A percentile compares a stretch with the other conserved stretches of the same genome.
Evolutionary conservation across 2,329 filamentous ascomycete species (phyloP).

Genomic region (Colletotrichum lentis): DNA sequence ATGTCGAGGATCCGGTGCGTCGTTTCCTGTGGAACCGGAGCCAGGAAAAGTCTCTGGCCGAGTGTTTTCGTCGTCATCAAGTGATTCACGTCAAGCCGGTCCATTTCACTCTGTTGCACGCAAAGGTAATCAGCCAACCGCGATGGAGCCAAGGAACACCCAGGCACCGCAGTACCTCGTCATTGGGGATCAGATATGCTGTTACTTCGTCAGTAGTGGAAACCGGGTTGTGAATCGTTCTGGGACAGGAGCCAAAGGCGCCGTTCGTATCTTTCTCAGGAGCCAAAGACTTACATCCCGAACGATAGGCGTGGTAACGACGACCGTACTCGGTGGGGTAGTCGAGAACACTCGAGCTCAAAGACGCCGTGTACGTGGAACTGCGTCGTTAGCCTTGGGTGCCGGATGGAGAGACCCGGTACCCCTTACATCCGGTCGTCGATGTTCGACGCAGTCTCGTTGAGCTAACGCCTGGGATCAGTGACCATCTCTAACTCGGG

Average conservation of each 20-base stretch:
- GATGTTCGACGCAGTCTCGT: background rate
- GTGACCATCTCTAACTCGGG: background rate
- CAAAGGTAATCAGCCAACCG: background rate
- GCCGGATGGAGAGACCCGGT: too few relatives aligned
- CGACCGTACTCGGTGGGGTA: constrained; percentile 6
- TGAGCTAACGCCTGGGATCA: background rate
- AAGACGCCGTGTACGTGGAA: background rate
- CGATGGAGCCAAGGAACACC: too few relatives aligned
- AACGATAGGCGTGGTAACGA: constrained; percentile 6
- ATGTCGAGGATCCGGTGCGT: constrained; percentile 59
- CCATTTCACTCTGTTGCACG: background rate
- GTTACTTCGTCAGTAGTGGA: background rate
- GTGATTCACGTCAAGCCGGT: constrained; percentile 23
- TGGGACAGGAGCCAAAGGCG: too few relatives aligned
- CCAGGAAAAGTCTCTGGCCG: background rate
- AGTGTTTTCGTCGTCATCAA: background rate
- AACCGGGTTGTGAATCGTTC: too few relatives aligned
- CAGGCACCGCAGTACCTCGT: background rate
- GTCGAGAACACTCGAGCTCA: background rate
- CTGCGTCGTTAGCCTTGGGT: background rate
- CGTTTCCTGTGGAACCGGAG: constrained; percentile 10
- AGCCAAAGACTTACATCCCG: background rate
- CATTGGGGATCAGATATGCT: constrained; percentile 4
- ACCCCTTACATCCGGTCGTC: background rate
- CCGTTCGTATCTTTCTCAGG: too few relatives aligned